Evolutionary conservation across 768 basidiomycete genomes (phyloP).

Genomic region (Arthromyces matolae): DNA sequence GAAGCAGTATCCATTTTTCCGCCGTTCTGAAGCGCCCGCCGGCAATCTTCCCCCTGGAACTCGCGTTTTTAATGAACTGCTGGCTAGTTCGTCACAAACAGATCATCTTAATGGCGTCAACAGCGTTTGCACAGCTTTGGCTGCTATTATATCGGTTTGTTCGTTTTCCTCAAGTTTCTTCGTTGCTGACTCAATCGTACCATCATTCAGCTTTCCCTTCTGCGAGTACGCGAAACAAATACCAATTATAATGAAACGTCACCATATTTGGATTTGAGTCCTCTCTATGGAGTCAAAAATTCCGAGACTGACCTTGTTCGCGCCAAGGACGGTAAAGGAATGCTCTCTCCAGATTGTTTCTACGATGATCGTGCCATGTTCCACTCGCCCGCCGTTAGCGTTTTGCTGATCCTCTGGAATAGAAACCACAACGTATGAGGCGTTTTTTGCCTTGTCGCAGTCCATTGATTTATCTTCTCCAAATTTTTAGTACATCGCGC

Average conservation of each 20-base stretch:
- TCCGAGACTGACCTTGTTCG: constrained; percentile 15
- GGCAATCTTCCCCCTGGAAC: neutral
- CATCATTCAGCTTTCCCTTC: constrained; percentile 9
- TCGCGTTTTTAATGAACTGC: constrained; percentile 7
- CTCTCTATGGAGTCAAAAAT: constrained; percentile 18
- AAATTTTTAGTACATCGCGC: constrained; percentile 16
- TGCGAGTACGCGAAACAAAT: constrained; percentile 1
- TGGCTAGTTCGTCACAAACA: neutral
- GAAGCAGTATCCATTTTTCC: constrained; percentile 3
- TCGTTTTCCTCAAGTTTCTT: neutral
- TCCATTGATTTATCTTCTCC: neutral
- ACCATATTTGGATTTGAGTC: constrained; percentile 19
- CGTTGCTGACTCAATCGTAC: neutral
- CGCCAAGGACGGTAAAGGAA: constrained; percentile 20
- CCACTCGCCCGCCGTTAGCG: constrained; percentile 15
- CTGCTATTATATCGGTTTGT: constrained; percentile 13
- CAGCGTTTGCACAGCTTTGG: constrained; percentile 8
- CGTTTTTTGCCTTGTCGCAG: neutral
- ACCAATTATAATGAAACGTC: constrained; percentile 9
- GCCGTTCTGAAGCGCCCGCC: neutral
- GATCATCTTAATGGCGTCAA: constrained; percentile 16
- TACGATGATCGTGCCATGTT: constrained; percentile 14
- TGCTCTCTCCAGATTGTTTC: constrained; percentile 22
- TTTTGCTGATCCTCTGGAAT: constrained; percentile 21
- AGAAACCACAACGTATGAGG: constrained; percentile 24